phyloP scores from a whole-genome alignment of 441 rosid species.

The Populus hybrid region DNA sequence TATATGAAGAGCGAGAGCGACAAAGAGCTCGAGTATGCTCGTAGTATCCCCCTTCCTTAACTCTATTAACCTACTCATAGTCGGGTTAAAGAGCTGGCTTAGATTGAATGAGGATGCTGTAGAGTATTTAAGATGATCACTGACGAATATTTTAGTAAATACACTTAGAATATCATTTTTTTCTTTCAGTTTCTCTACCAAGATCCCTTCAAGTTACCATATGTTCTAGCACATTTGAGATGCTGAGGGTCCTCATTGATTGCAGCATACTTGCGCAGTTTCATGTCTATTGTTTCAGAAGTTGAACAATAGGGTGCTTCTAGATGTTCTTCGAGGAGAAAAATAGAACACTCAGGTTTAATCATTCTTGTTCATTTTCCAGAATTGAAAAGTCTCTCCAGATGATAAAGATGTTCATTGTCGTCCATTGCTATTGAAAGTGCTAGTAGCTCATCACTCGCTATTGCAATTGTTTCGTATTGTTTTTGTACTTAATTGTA shows the following conservation, averaged over 20 bases:
- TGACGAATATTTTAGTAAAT: background rate
- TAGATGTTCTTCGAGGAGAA: background rate
- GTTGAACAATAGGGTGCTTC: background rate
- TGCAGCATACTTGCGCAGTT: background rate
- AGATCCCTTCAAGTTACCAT: background rate
- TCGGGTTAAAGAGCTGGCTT: conserved; percentile 10
- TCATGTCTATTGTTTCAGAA: background rate
- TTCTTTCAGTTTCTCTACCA: background rate
- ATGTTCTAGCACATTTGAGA: background rate
- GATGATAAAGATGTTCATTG: background rate
- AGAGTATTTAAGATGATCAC: background rate
- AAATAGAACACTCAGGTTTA: background rate
- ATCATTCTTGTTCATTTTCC: background rate
- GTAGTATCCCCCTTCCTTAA: conserved; percentile 18
- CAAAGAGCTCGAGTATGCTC: conserved; percentile 54
- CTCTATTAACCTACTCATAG: background rate
- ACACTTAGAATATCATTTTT: background rate
- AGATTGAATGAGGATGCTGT: background rate
- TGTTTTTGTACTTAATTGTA: background rate
- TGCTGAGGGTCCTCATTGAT: background rate
- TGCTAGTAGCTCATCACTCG: background rate
- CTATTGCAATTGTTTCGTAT: background rate
- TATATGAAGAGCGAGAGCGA: conserved; percentile 34
- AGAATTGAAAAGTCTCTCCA: background rate
- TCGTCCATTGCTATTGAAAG: background rate